Conservation (phyloP, 2,329 filamentous ascomycete species). For the Bipolaris oryzae region DNA sequence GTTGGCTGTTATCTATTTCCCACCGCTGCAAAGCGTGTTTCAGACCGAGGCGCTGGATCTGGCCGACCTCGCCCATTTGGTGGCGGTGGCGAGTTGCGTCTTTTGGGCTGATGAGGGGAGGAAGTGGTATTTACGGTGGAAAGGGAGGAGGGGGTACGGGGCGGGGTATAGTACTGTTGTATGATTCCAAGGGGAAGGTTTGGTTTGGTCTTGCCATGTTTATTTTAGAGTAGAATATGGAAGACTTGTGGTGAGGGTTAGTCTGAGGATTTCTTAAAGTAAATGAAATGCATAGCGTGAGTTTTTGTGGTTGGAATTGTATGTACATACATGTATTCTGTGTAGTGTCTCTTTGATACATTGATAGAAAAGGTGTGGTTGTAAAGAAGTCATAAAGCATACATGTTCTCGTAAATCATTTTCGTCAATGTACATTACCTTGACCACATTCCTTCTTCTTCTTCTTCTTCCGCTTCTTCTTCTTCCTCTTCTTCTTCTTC, state of each 20-base stretch:
- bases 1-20: slow-evolving; percentile 90
- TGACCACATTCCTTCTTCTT: too few species aligned
- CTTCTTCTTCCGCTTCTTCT: too few species aligned
- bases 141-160: slow-evolving; percentile 38
- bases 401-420: too few species aligned
- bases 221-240: not conserved
- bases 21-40: slow-evolving; percentile 90
- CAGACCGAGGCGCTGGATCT: slow-evolving; percentile 86
- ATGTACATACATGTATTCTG: too few species aligned
- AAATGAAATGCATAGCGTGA: not conserved
- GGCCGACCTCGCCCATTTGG: slow-evolving; percentile 73
- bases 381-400: too few species aligned
- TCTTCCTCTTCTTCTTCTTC: too few species aligned
- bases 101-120: slow-evolving; percentile 94
- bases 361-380: too few species aligned
- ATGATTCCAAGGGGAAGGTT: slow-evolving; percentile 21
- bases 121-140: slow-evolving; percentile 67
- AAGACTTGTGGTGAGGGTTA: too few species aligned
- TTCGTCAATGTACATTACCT: too few species aligned
- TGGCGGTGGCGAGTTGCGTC: slow-evolving; percentile 81
- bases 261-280: too few species aligned
- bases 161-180: slow-evolving; percentile 50
- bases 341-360: too few species aligned
- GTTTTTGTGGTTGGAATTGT: too few species aligned
- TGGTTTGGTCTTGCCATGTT: not conserved